Conservation (phyloP, 2,329 filamentous ascomycete genomes). For the Aspergillus ibericus region DNA sequence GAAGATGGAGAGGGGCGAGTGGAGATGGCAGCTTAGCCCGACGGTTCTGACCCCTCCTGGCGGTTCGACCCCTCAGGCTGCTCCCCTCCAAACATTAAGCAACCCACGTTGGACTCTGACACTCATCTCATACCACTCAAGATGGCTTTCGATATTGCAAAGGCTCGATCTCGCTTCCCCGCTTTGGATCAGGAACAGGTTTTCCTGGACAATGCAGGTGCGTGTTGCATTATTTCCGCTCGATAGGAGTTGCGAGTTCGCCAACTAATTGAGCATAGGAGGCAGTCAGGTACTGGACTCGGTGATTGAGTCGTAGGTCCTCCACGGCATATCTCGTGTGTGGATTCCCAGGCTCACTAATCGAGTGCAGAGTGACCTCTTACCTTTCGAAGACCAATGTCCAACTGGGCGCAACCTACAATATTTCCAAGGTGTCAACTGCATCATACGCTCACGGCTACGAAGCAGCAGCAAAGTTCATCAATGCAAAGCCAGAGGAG, state of each 20-base stretch:
- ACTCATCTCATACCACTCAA: slow-evolving; percentile 14
- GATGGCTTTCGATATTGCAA: slow-evolving; percentile 53
- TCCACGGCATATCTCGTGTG: not conserved
- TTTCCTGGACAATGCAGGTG: slow-evolving; percentile 68
- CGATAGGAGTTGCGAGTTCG: not conserved
- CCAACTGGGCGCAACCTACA: slow-evolving; percentile 72
- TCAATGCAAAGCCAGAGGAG: slow-evolving; percentile 67
- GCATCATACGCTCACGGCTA: slow-evolving; percentile 61
- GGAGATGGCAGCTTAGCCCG: not conserved
- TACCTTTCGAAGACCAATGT: slow-evolving; percentile 71
- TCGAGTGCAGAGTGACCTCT: slow-evolving; percentile 55
- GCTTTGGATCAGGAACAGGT: slow-evolving; percentile 66
- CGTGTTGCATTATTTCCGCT: not conserved
- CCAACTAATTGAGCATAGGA: slow-evolving; percentile 40
- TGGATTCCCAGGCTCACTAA: not conserved
- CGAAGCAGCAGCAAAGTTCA: slow-evolving; percentile 65
- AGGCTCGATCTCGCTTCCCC: slow-evolving; percentile 64
- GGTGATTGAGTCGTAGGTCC: slow-evolving; percentile 64
- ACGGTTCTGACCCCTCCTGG: not conserved
- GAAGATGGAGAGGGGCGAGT: not conserved
- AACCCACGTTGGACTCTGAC: not conserved
- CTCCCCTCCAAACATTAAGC: not conserved
- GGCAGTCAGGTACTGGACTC: slow-evolving; percentile 68
- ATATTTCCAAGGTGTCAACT: slow-evolving; percentile 60
- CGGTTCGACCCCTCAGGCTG: not conserved